Percentiles rank a stretch among this genome's conserved stretches.
Evolutionary conservation across 2,329 filamentous ascomycete genomes (phyloP).

Genomic region (Periglandula ipomoeae): DNA sequence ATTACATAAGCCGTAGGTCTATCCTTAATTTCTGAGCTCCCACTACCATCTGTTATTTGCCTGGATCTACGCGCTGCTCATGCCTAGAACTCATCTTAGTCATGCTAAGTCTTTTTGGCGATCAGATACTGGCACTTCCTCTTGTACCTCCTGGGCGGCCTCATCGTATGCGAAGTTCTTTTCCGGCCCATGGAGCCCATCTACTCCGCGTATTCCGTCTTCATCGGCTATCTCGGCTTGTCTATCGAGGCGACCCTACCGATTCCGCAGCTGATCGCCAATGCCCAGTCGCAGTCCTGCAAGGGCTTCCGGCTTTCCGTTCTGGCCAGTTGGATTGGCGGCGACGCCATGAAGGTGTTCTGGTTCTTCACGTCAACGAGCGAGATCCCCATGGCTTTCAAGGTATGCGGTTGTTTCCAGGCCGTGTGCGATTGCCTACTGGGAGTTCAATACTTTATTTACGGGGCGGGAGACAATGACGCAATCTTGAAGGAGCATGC

Average conservation of each 20-base stretch:
- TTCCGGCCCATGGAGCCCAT: slow-evolving; percentile 47
- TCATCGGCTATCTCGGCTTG: slow-evolving; percentile 68
- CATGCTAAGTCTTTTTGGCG: not conserved
- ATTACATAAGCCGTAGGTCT: slow-evolving; percentile 52
- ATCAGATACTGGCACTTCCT: slow-evolving; percentile 69
- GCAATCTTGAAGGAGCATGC: slow-evolving; percentile 28
- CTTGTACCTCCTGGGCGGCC: slow-evolving; percentile 52
- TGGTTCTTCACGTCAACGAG: slow-evolving; percentile 68
- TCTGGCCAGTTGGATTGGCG: slow-evolving; percentile 67
- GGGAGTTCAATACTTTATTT: slow-evolving; percentile 65
- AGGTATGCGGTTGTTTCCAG: slow-evolving; percentile 75
- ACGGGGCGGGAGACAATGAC: slow-evolving; percentile 41
- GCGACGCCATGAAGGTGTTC: slow-evolving; percentile 81
- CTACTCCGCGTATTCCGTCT: slow-evolving; percentile 56
- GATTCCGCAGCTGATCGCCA: slow-evolving; percentile 67
- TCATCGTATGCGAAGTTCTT: slow-evolving; percentile 58
- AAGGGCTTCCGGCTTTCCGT: slow-evolving; percentile 71
- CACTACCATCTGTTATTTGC: not conserved
- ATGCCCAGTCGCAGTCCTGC: slow-evolving; percentile 59
- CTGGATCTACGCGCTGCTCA: not conserved
- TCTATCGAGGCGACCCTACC: slow-evolving; percentile 74
- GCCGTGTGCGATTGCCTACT: slow-evolving; percentile 66
- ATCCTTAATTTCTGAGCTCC: not conserved
- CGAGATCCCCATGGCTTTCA: slow-evolving; percentile 69
- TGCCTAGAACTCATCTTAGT: not conserved